Evolutionary conservation across 305 asterid genomes (phyloP).

Genomic region (Fraxinus greggii): DNA sequence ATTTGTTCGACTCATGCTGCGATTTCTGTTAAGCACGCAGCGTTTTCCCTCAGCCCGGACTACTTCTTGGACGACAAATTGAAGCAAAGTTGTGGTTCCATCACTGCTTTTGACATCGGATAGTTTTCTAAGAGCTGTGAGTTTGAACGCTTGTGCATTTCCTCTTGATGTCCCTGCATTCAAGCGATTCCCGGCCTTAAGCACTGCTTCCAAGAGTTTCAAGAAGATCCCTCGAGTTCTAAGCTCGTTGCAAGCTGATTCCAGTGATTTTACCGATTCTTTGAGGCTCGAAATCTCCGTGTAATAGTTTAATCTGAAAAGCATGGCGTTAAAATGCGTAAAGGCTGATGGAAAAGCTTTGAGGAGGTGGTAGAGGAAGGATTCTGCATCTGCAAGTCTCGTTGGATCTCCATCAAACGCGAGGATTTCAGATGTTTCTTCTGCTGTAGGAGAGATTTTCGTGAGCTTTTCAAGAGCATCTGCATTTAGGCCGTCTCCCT

Average conservation of each 20-base stretch:
- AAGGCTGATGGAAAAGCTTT: constrained; percentile 81
- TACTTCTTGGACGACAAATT: constrained; percentile 89
- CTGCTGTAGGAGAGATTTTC: constrained; percentile 61
- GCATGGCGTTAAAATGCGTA: constrained; percentile 66
- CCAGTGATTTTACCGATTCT: constrained; percentile 55
- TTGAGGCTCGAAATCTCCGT: constrained; percentile 48
- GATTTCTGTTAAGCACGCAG: constrained; percentile 46
- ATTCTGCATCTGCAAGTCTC: constrained; percentile 79
- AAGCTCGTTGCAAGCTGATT: constrained; percentile 74
- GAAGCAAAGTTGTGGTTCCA: constrained; percentile 84
- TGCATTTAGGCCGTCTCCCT: constrained; percentile 60
- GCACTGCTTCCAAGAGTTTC: constrained; percentile 92
- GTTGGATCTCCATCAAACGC: constrained; percentile 73
- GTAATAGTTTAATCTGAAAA: constrained; percentile 55
- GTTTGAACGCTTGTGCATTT: constrained; percentile 84
- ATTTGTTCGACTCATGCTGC: constrained; percentile 43
- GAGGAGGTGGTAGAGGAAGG: constrained; percentile 78
- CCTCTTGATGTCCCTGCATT: constrained; percentile 91
- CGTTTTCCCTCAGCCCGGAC: constrained; percentile 91
- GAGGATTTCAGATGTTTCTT: constrained; percentile 57
- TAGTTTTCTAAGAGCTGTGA: constrained; percentile 71
- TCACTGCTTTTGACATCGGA: constrained; percentile 89
- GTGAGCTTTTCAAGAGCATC: constrained; percentile 77
- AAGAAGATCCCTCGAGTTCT: constrained; percentile 71
- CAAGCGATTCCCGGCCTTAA: constrained; percentile 87